phyloP scores from a whole-genome alignment of 305 asterid species.

The Plantago lanceolata region DNA sequence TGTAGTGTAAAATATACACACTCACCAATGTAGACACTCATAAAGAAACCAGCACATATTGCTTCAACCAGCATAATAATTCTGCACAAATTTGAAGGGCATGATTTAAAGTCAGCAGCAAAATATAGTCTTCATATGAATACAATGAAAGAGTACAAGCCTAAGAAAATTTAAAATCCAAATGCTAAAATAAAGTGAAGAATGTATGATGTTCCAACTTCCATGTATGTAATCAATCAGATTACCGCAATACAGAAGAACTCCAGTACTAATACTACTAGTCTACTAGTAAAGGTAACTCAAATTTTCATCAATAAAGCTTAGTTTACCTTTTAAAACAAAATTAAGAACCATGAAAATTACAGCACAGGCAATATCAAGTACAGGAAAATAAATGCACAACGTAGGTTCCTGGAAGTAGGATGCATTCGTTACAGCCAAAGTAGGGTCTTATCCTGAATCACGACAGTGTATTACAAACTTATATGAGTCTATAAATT shows the following conservation, averaged over 20 bases:
- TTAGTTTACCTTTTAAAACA: not conserved
- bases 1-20: constrained; percentile 28
- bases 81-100: constrained; percentile 56
- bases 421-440: constrained; percentile 7
- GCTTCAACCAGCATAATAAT: constrained; percentile 81
- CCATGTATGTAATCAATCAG: no score
- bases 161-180: no score
- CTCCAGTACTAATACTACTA: not conserved
- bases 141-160: no score
- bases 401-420: constrained; percentile 15
- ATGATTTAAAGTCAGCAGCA: constrained; percentile 23
- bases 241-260: not conserved
- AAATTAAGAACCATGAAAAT: not conserved
- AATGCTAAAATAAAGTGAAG: no score
- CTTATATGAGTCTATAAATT: no score
- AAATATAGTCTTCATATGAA: not conserved
- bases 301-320: not conserved
- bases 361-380: constrained; percentile 14
- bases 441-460: not conserved
- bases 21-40: constrained; percentile 84
- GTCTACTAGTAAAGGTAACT: not conserved
- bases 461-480: no score
- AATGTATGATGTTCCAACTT: no score
- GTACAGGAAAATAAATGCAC: not conserved
- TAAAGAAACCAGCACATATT: constrained; percentile 76